Percentiles rank a stretch among this genome's conserved stretches.
phyloP scores from a whole-genome alignment of 805 yeast species.

The Lachancea nothofagi region DNA sequence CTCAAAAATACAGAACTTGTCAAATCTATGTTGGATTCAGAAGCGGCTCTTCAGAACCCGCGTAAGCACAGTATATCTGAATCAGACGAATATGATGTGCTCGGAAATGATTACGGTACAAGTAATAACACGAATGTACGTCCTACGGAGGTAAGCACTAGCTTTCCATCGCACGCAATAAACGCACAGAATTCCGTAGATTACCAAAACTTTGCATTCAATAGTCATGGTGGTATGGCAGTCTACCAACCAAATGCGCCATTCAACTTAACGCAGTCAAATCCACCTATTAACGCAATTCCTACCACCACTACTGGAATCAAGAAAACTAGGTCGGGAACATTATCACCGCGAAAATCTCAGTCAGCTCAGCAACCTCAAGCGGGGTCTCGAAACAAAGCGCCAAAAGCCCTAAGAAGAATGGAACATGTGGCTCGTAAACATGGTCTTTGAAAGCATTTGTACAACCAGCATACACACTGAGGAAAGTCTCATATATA shows the following conservation, averaged over 20 bases:
- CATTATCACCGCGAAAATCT: slow-evolving; percentile 5
- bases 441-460: slow-evolving; percentile 16
- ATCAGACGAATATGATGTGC: not conserved
- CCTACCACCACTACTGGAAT: slow-evolving; percentile 1
- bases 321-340: slow-evolving; percentile 9
- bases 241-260: not conserved
- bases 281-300: not conserved
- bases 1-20: slow-evolving; percentile 14
- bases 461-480: slow-evolving; percentile 3
- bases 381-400: slow-evolving; percentile 5
- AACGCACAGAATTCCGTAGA: not conserved
- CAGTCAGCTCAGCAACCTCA: not conserved
- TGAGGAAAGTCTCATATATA: not conserved
- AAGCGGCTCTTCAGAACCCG: not conserved
- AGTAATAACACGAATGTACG: no score
- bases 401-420: slow-evolving; percentile 27
- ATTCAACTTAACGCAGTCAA: not conserved
- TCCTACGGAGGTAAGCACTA: no score
- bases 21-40: slow-evolving; percentile 8
- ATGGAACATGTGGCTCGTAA: slow-evolving; percentile 27
- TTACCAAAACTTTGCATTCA: not conserved
- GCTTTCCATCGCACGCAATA: no score
- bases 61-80: not conserved
- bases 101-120: no score
- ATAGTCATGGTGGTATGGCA: not conserved